phyloP scores from a whole-genome alignment of 495 filamentous ascomycete genomes.

The Aspergillus nidulans region DNA sequence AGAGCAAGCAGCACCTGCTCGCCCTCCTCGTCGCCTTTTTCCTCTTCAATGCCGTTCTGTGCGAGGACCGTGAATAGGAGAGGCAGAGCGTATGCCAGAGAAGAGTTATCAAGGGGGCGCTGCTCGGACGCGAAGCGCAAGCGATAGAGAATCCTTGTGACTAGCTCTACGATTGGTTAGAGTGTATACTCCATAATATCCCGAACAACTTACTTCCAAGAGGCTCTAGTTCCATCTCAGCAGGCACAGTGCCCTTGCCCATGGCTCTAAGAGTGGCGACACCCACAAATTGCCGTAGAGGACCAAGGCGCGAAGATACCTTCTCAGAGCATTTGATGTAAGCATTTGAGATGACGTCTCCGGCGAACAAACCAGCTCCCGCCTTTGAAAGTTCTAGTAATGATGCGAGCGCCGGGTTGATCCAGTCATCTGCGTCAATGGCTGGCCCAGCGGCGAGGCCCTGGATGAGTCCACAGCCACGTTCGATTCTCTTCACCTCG shows the following conservation, averaged over 20 bases:
- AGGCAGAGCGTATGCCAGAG: slow-evolving; percentile 81
- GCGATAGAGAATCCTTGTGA: slow-evolving; percentile 86
- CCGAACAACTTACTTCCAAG: slow-evolving; percentile 49
- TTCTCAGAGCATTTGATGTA: slow-evolving; percentile 74
- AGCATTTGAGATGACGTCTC: slow-evolving; percentile 69
- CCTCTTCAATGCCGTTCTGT: slow-evolving; percentile 70
- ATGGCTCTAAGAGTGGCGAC: slow-evolving; percentile 77
- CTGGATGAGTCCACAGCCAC: slow-evolving; percentile 79
- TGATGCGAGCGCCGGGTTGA: slow-evolving; percentile 67
- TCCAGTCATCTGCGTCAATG: slow-evolving; percentile 79
- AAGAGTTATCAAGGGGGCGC: slow-evolving; percentile 79
- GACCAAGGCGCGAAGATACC: slow-evolving; percentile 69
- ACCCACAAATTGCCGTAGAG: slow-evolving; percentile 74
- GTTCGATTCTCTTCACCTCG: slow-evolving; percentile 62
- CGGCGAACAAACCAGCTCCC: slow-evolving; percentile 76
- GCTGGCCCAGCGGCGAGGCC: slow-evolving; percentile 80
- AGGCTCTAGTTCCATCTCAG: slow-evolving; percentile 69
- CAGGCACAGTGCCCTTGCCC: slow-evolving; percentile 64
- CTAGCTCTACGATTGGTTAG: slow-evolving; percentile 50
- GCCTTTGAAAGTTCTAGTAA: slow-evolving; percentile 68
- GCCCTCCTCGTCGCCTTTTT: slow-evolving; percentile 61
- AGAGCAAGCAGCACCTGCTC: slow-evolving; percentile 87
- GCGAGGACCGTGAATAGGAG: slow-evolving; percentile 70
- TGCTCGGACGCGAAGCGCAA: slow-evolving; percentile 88
- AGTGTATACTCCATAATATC: background rate